Evolutionary conservation across 163 green algal genomes (phyloP), one percentile per base, ranked within the genome.

Genomic region (Trebouxiophyceae sp.): DNA sequence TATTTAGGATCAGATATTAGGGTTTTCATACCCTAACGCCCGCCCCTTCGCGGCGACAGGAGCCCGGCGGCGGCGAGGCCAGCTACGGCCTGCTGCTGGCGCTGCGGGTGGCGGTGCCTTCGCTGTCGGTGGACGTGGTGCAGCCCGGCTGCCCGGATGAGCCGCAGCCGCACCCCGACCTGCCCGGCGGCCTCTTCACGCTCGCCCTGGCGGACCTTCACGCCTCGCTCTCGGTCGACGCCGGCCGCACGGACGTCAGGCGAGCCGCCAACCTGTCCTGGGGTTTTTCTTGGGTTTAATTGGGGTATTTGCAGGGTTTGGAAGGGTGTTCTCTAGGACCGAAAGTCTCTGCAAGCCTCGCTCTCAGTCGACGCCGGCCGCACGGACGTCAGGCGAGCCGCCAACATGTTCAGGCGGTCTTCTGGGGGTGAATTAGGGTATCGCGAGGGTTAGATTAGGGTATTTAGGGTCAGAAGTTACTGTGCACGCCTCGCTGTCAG

Each of bases 71-170:
- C 16, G 2, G 19, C 26, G 46, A 63, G 24, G 32, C 19, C 20
- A 54, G 44, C 22, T 71, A 71, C 32, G 65, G 65, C 7, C 34
- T 71, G 44, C 56, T 71, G 12, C 65, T 71, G 28, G 65, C 65
- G 19, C 29, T 71, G 29, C 65, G 65, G 26, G 8, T 71, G 22
- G 50, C 20, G 0, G 3, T 71, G 23, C 65, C 65, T 27, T 33
- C 27, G 20, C n/a, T 60, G n/a, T 27, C 39, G 7, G 23, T 71
- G 28, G 50, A 45, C 3, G 7, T 60, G 22, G 65, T 71, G 56
- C 65, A 71, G 65, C 65, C 55, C 20, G 28, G 44, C 8, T 59
- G 34, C 46, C 56, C 65, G 34, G 65, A 71, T 20, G 54, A 65
- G 8, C 39, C 39, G 12, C 39, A n/a, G 39, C 39, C 39, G 8